A percentile compares a stretch with the other conserved stretches of the same genome.
phyloP scores from a whole-genome alignment of 345 rosid species.

The Aethionema arabicum region DNA sequence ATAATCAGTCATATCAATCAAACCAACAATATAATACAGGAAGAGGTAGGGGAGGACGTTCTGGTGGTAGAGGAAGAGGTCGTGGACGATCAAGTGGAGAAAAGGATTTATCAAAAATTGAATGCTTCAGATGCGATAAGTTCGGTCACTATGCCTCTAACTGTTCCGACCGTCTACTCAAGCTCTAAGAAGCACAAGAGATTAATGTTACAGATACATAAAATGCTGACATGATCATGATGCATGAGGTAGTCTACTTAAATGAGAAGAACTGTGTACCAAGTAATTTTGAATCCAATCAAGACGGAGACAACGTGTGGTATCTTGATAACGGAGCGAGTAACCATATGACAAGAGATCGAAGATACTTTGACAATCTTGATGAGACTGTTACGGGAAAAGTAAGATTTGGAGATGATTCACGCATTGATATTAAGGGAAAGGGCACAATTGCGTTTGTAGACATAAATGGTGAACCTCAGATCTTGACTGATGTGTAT shows the following conservation, averaged over 20 bases:
- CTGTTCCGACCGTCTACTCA: neutral
- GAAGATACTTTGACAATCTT: too few relatives aligned
- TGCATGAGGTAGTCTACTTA: neutral
- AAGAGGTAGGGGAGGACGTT: neutral
- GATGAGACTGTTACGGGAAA: too few relatives aligned
- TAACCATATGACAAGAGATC: neutral
- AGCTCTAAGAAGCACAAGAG: neutral
- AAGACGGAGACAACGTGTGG: neutral
- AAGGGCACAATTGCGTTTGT: neutral
- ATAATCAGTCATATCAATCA: too few relatives aligned
- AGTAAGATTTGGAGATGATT: neutral
- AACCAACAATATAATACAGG: neutral
- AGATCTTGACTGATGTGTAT: neutral
- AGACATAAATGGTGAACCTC: too few relatives aligned
- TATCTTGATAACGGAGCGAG: neutral
- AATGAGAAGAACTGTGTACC: neutral
- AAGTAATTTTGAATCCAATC: neutral
- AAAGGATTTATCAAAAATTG: neutral
- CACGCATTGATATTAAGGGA: neutral
- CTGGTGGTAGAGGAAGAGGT: neutral
- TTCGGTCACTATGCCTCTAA: neutral
- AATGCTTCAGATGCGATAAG: too few relatives aligned
- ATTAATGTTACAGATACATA: too few relatives aligned
- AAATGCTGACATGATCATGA: too few relatives aligned
- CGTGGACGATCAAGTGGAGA: neutral